Base-by-base conservation (phyloP, 164 flowering plant species). In the Saururus chinensis region DNA sequence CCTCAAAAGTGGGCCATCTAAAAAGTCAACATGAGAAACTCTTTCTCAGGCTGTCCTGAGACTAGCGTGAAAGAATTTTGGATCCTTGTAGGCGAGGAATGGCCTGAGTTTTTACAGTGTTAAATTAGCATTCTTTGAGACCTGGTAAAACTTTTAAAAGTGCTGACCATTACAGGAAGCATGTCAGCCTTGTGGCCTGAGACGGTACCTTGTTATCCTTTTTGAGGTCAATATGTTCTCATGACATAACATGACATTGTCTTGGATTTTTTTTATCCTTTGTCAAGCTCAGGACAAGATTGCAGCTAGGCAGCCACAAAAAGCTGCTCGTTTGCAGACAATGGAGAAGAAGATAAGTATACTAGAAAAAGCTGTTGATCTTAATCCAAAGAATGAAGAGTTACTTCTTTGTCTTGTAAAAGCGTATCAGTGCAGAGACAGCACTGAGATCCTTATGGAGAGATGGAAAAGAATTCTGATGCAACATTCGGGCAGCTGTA, bases 281-380 rank as follows among this genome's bases (percentile, higher is more conserved):
- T 58, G 9, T 58, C 21, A 5, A 37, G 48, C 9, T 62, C 95
- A 93, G 76, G 99, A 93, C 62, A 84, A 65, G 68, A 77, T 90
- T 62, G 85, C 91, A 13, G 78, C 75, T 70, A 88, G 60, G 86
- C 96, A 88, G 63, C 77, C 81, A 9, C 88, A 83, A 63, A 93
- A 85, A 79, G 95, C 81, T 65, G 99, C 91, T 71, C 92, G 99
- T 22, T 70, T 90, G 73, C 99, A 93, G 77, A 85, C 80, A 20
- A 84, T 93, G 61, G 97, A 88, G 68, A 90, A 85, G 81, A 90
- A 93, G 79, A 84, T 93, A 41, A 88, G 97, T 66, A 87, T 93
- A 68, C 73, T 88, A 63, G 97, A 90, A 80, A 90, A 88, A 75
- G 97, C 97, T 14, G 64, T 63, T 56, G 89, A 90, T 77, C 81